A percentile compares a stretch with the other conserved stretches of the same genome.
phyloP scores from a whole-genome alignment of 352 stramenopile genomes.

The Pythium coloratum region DNA sequence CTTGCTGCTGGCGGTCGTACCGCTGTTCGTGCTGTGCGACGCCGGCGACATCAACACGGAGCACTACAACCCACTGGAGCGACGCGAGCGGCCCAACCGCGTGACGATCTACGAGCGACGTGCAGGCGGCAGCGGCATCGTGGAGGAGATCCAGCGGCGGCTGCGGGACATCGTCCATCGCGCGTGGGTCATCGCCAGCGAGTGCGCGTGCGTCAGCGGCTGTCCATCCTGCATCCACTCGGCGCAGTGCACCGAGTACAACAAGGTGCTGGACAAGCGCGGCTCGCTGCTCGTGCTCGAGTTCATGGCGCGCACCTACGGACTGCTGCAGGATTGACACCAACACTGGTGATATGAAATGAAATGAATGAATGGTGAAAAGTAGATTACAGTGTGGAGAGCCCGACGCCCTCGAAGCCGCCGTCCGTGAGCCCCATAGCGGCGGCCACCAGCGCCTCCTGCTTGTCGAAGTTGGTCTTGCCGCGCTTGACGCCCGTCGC shows the following conservation, averaged over 20 bases:
- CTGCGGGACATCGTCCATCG: slow-evolving; percentile 60
- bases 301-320: slow-evolving; percentile 31
- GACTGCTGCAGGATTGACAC: neutral
- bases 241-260: slow-evolving; percentile 86
- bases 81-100: slow-evolving; percentile 66
- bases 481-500: slow-evolving; percentile 10
- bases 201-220: slow-evolving; percentile 75
- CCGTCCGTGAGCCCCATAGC: slow-evolving; percentile 51
- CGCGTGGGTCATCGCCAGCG: slow-evolving; percentile 62
- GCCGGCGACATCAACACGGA: slow-evolving; percentile 79
- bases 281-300: slow-evolving; percentile 72
- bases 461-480: slow-evolving; percentile 32
- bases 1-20: slow-evolving; percentile 89
- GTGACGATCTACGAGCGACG: slow-evolving; percentile 89
- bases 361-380: neutral
- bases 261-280: slow-evolving; percentile 86
- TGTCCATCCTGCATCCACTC: slow-evolving; percentile 90
- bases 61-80: slow-evolving; percentile 78
- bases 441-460: slow-evolving; percentile 54
- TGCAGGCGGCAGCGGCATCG: slow-evolving; percentile 86
- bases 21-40: slow-evolving; percentile 93
- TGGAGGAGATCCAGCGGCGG: slow-evolving; percentile 68
- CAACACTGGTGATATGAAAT: neutral
- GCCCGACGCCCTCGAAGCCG: slow-evolving; percentile 64
- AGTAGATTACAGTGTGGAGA: slow-evolving; percentile 51